phyloP scores from a whole-genome alignment of 1,284 basidiomycete genomes.

The Trichosporon ovoides region DNA sequence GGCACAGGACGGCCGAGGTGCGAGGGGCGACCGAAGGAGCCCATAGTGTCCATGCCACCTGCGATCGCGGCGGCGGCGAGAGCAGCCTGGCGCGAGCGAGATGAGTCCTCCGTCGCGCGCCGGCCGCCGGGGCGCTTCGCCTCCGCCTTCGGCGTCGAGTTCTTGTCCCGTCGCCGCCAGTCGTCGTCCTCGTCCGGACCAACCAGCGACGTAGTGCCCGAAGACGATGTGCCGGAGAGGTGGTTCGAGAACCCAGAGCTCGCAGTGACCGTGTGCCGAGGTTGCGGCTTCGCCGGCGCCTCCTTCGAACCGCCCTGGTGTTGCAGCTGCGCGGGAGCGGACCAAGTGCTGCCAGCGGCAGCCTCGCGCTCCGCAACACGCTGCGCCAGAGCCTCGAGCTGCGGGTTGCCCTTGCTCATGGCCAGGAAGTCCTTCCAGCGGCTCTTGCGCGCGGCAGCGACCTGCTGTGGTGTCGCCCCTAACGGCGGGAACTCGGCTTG shows the following conservation, averaged over 20 bases:
- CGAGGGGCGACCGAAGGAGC: conserved; percentile 29
- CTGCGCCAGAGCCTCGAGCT: conserved; percentile 43
- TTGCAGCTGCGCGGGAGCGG: conserved; percentile 47
- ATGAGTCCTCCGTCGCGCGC: conserved; percentile 17
- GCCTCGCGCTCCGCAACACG: conserved; percentile 43
- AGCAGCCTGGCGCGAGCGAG: conserved; percentile 23
- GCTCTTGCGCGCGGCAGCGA: conserved; percentile 42
- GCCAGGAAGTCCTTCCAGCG: conserved; percentile 47
- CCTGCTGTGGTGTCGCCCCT: conserved; percentile 39
- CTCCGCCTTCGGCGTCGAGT: neutral
- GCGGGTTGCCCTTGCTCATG: conserved; percentile 41
- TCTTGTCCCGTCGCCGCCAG: conserved; percentile 24
- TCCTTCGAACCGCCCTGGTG: conserved; percentile 7
- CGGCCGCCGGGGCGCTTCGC: conserved; percentile 6
- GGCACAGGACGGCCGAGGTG: conserved; percentile 12
- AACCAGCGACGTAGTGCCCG: conserved; percentile 26
- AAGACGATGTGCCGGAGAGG: conserved; percentile 25
- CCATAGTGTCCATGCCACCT: conserved; percentile 31
- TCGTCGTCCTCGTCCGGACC: conserved; percentile 30
- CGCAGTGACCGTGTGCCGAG: conserved; percentile 14
- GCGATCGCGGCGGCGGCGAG: conserved; percentile 33
- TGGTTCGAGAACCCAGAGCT: conserved; percentile 28
- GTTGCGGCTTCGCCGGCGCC: neutral
- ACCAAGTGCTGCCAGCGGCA: conserved; percentile 34
- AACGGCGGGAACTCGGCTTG: conserved; percentile 47